Percentiles rank a stretch among this genome's conserved stretches.
Conservation (phyloP, 768 basidiomycete species). For the Rhodotorula diobovata region DNA sequence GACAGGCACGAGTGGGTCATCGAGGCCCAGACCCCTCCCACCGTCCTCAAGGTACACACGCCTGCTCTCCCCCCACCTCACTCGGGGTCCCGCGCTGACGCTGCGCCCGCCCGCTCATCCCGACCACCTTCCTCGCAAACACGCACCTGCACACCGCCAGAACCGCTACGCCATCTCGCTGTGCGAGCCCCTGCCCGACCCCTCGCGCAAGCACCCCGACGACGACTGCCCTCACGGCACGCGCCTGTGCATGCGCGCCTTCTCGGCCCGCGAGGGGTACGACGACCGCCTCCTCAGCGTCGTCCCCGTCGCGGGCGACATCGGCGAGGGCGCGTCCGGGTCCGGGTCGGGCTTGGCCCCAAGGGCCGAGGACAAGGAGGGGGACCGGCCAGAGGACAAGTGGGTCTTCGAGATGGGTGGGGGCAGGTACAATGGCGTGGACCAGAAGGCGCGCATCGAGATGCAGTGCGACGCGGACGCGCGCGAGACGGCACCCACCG, state of each 20-base stretch:
- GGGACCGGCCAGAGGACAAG: neutral
- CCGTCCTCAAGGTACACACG: conserved; percentile 19
- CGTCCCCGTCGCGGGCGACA: conserved; percentile 61
- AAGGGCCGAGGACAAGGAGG: conserved; percentile 35
- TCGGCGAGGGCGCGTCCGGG: neutral
- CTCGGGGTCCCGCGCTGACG: no score
- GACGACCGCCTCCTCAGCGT: conserved; percentile 64
- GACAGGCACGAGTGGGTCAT: conserved; percentile 11
- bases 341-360: conserved; percentile 43
- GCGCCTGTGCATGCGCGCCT: conserved; percentile 67
- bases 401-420: conserved; percentile 27
- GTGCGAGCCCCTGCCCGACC: conserved; percentile 33
- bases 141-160: neutral
- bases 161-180: conserved; percentile 34
- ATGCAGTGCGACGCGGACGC: conserved; percentile 28
- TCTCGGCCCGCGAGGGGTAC: conserved; percentile 58
- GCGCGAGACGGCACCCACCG: conserved; percentile 52
- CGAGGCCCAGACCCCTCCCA: conserved; percentile 16
- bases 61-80: neutral
- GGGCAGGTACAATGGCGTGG: conserved; percentile 17
- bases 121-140: neutral
- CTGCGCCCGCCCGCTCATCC: no score
- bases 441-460: conserved; percentile 23
- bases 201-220: conserved; percentile 9
- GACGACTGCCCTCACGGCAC: conserved; percentile 49